Evolutionary conservation across 2,329 filamentous ascomycete genomes (phyloP).

Genomic region (Biscogniauxia marginata): DNA sequence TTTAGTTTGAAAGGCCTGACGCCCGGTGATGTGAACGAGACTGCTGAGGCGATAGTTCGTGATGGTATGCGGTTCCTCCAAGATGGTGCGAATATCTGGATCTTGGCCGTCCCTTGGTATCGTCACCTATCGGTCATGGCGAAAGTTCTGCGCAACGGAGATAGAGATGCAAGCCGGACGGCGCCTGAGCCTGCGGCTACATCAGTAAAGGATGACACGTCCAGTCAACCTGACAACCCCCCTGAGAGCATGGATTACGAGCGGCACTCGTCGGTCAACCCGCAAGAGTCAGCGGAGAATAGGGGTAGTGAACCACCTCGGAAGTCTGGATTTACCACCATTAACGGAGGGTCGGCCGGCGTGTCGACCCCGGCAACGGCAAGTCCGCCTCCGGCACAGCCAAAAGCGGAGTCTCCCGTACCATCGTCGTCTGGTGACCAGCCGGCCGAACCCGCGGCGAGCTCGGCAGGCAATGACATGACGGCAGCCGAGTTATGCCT

Average conservation of each 20-base stretch:
- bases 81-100: constrained; percentile 59
- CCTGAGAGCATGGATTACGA: constrained; percentile 59
- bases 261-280: constrained; percentile 37
- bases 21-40: constrained; percentile 55
- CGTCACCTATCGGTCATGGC: constrained; percentile 62
- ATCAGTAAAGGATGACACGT: constrained; percentile 54
- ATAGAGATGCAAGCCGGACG: constrained; percentile 34
- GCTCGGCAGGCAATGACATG: constrained; percentile 45
- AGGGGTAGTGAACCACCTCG: constrained; percentile 56
- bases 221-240: constrained; percentile 55
- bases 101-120: constrained; percentile 58
- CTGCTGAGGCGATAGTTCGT: constrained; percentile 54
- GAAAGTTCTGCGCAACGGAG: constrained; percentile 56
- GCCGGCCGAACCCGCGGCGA: constrained; percentile 24
- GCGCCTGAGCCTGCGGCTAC: constrained; percentile 33
- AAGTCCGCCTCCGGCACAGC: constrained; percentile 42
- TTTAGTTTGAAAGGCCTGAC: constrained; percentile 61
- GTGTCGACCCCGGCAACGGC: constrained; percentile 47
- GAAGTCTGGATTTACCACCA: constrained; percentile 56
- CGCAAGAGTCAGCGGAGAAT: constrained; percentile 37
- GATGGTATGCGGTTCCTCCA: constrained; percentile 59
- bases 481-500: constrained; percentile 57
- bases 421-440: constrained; percentile 27
- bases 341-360: constrained; percentile 55
- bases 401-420: constrained; percentile 38